These are phyloP conservation scores for Cytospora chrysosperma DNA, from an alignment of 2,329 filamentous ascomycete species.

Conservation along the genomic window DNA sequence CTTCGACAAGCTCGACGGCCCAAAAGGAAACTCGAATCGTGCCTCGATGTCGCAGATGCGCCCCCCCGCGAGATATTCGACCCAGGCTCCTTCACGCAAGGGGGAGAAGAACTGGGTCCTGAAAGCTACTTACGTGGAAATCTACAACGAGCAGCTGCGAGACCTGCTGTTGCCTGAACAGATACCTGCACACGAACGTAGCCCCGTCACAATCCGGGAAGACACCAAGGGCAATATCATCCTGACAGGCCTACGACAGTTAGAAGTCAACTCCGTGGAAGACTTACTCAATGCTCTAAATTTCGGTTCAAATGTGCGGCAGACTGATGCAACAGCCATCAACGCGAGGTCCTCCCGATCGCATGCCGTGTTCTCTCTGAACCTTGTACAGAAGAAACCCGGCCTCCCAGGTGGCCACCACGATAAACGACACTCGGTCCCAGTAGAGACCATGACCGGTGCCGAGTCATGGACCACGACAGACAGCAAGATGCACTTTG, in stretches of 20 bases:
- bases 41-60: slow-evolving; percentile 75
- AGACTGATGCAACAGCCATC: slow-evolving; percentile 95
- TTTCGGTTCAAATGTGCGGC: slow-evolving; percentile 89
- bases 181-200: slow-evolving; percentile 67
- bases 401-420: slow-evolving; percentile 53
- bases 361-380: slow-evolving; percentile 94
- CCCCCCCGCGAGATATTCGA: slow-evolving; percentile 76
- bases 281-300: slow-evolving; percentile 87
- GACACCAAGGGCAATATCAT: slow-evolving; percentile 94
- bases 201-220: slow-evolving; percentile 85
- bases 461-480: slow-evolving; percentile 74
- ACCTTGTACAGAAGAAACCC: slow-evolving; percentile 81
- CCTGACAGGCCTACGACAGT: slow-evolving; percentile 82
- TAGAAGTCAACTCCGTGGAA: slow-evolving; percentile 86
- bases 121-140: slow-evolving; percentile 93
- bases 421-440: slow-evolving; percentile 86
- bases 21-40: slow-evolving; percentile 48
- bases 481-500: slow-evolving; percentile 98
- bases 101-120: slow-evolving; percentile 82
- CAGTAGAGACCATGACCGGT: slow-evolving; percentile 73
- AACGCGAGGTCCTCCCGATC: slow-evolving; percentile 98
- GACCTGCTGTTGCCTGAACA: slow-evolving; percentile 83
- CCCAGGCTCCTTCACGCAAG: slow-evolving; percentile 45
- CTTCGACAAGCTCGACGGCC: slow-evolving; percentile 80
- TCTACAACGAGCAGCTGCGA: slow-evolving; percentile 94